phyloP scores from a whole-genome alignment of 371 early-diverging fungal species.

The Rhizopus delemar region DNA sequence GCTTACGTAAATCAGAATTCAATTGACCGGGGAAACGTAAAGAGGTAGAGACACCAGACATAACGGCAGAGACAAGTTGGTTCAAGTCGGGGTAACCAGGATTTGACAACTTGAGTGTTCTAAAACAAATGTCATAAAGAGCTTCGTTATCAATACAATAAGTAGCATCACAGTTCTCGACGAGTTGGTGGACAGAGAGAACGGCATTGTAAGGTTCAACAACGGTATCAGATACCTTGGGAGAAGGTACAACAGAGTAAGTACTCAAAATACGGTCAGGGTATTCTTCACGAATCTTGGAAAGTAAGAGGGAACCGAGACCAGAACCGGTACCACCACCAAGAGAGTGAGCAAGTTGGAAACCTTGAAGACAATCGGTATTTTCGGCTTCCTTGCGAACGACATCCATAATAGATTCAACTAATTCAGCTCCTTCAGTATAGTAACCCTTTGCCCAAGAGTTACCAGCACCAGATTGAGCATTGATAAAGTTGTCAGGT shows the following conservation, averaged over 20 bases:
- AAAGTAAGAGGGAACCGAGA: constrained; percentile 86
- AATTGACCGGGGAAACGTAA: constrained; percentile 99
- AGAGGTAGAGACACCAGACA: constrained; percentile 97
- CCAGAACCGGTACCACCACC: constrained; percentile 95
- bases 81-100: constrained; percentile 88
- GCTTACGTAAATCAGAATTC: constrained; percentile 97
- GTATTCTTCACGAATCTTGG: constrained; percentile 93
- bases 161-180: constrained; percentile 93
- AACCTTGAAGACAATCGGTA: constrained; percentile 89
- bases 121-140: constrained; percentile 87
- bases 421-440: constrained; percentile 92
- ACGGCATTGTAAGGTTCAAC: constrained; percentile 96
- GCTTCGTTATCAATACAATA: constrained; percentile 99
- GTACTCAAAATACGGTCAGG: constrained; percentile 93
- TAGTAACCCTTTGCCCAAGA: constrained; percentile 96
- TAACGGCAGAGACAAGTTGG: constrained; percentile 82
- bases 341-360: constrained; percentile 87
- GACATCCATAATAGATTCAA: constrained; percentile 84
- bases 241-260: constrained; percentile 95
- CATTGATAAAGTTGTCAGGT: constrained; percentile 89
- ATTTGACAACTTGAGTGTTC: constrained; percentile 80
- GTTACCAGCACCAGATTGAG: constrained; percentile 91
- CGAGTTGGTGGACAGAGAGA: constrained; percentile 85
- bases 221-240: constrained; percentile 91
- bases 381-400: constrained; percentile 90